These are phyloP conservation scores for Sphaerobolus stellatus DNA, from an alignment of 1,284 basidiomycete species.

Conservation along the genomic window DNA sequence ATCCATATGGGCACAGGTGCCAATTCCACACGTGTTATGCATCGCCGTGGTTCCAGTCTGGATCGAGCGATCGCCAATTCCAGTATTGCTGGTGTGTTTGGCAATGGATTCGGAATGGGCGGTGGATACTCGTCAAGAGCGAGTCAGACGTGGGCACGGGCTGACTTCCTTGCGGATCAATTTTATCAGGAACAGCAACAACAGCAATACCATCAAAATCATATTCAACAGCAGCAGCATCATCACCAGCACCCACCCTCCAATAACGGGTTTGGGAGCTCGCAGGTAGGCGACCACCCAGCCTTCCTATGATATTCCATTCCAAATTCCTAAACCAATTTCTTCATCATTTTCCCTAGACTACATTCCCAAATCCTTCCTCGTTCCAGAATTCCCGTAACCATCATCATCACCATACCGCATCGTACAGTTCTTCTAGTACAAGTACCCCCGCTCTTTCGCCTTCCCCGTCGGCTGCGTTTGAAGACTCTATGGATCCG, in stretches of 20 bases:
- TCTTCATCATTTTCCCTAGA: too few species aligned
- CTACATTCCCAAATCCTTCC: too few species aligned
- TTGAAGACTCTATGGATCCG: background rate
- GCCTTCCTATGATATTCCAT: too few species aligned
- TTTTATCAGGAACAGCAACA: background rate
- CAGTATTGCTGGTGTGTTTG: slow-evolving; percentile 4
- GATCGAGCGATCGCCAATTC: slow-evolving; percentile 10
- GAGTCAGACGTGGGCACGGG: slow-evolving; percentile 2
- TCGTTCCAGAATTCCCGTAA: background rate
- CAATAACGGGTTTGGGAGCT: too few species aligned
- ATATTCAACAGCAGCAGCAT: too few species aligned
- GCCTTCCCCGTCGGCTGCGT: background rate
- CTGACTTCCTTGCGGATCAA: background rate
- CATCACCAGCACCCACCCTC: too few species aligned
- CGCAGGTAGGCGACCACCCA: too few species aligned
- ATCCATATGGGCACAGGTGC: background rate
- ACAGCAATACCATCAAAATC: background rate
- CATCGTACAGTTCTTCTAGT: background rate
- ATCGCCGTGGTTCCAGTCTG: slow-evolving; percentile 6
- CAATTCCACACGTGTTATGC: slow-evolving; percentile 1
- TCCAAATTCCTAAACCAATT: too few species aligned
- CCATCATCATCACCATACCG: background rate
- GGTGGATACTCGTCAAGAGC: background rate
- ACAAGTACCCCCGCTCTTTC: background rate
- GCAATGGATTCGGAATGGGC: too few species aligned